A percentile compares a stretch with the other conserved stretches of the same genome.
These are phyloP conservation scores for Ogataea angusta DNA, from an alignment of 805 yeast species.

Conservation along the genomic window DNA sequence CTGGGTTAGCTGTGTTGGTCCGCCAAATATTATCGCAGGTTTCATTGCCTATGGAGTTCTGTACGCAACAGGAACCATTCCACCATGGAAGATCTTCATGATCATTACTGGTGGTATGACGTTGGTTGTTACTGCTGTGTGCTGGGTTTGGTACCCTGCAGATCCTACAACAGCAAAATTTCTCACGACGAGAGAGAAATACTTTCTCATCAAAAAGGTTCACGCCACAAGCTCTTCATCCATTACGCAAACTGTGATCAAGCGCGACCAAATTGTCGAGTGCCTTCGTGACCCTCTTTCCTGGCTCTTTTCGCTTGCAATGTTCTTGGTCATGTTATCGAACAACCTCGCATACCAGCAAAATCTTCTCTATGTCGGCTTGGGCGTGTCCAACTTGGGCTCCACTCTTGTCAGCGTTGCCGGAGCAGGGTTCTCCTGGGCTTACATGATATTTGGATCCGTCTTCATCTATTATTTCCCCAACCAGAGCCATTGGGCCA, in stretches of 20 bases:
- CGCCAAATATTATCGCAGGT: constrained; percentile 40
- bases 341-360: constrained; percentile 54
- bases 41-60: constrained; percentile 38
- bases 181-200: constrained; percentile 46
- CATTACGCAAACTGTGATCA: constrained; percentile 45
- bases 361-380: constrained; percentile 42
- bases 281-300: constrained; percentile 47
- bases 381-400: constrained; percentile 40
- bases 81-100: constrained; percentile 52
- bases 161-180: constrained; percentile 53
- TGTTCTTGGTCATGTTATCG: constrained; percentile 46
- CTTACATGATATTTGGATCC: constrained; percentile 39
- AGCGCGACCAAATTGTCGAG: constrained; percentile 48
- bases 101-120: constrained; percentile 57
- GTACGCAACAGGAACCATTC: constrained; percentile 27
- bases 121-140: constrained; percentile 34
- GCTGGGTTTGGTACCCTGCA: constrained; percentile 47
- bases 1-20: constrained; percentile 48
- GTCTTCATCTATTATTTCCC: constrained; percentile 35
- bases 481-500: constrained; percentile 35
- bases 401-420: constrained; percentile 54
- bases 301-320: constrained; percentile 41
- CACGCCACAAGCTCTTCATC: constrained; percentile 37
- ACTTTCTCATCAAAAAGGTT: constrained; percentile 45
- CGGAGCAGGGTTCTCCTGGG: constrained; percentile 39